Evolutionary conservation across 257 asterid species (phyloP).

Genomic region (Schizonepeta tenuifolia): DNA sequence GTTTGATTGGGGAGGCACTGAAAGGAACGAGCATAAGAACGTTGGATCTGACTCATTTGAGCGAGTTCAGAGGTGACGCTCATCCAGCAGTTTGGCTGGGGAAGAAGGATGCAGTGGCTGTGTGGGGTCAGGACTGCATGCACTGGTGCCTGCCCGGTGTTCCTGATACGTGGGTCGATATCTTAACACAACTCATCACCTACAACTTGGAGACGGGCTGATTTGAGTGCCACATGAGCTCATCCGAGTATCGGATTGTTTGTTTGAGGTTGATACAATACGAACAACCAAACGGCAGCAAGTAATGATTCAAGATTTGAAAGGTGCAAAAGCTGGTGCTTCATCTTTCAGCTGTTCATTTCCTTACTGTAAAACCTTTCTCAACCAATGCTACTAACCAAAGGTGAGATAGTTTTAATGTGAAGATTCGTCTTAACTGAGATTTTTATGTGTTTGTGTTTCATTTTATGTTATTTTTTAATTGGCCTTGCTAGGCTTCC

Average conservation of each 20-base stretch:
- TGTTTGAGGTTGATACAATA: neutral
- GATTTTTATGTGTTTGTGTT: too few species aligned
- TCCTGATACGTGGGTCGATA: constrained; percentile 98
- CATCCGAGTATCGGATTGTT: neutral
- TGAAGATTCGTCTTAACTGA: too few species aligned
- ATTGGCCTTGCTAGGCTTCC: too few species aligned
- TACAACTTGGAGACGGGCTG: constrained; percentile 48
- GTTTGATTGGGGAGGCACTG: constrained; percentile 61
- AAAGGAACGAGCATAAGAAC: constrained; percentile 55
- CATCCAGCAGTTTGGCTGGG: constrained; percentile 98
- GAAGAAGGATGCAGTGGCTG: constrained; percentile 84
- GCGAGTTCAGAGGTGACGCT: constrained; percentile 91
- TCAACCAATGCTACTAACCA: too few species aligned
- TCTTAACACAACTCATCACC: constrained; percentile 63
- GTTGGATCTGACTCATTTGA: constrained; percentile 72
- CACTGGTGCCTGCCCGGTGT: constrained; percentile 98
- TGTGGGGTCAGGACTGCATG: constrained; percentile 98
- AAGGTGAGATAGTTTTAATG: too few species aligned
- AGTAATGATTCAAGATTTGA: neutral
- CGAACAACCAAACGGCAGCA: neutral
- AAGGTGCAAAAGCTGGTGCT: neutral
- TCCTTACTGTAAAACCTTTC: too few species aligned
- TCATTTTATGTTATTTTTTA: too few species aligned
- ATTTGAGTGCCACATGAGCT: constrained; percentile 7
- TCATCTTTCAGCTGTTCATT: too few species aligned